Conservation (phyloP, 129 eudicot genomes). For the Tagetes erecta region DNA sequence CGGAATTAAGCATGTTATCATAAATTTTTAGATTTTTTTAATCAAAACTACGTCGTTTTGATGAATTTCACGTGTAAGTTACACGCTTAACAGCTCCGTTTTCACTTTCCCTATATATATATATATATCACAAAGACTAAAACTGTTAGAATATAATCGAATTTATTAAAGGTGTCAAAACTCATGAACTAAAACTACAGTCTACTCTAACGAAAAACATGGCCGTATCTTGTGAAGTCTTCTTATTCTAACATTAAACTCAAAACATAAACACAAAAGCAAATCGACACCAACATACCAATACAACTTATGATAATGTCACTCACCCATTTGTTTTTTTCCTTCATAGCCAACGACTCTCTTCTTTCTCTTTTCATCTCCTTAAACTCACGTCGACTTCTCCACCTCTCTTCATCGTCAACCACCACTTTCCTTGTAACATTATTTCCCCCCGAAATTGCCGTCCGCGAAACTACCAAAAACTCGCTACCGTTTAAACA, state of each 20-base stretch:
- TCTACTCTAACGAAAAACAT: too few species aligned
- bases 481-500: conserved; percentile 36
- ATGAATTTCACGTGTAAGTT: too few species aligned
- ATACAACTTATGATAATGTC: background rate
- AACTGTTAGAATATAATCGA: too few species aligned
- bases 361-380: background rate
- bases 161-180: too few species aligned
- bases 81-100: too few species aligned
- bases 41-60: too few species aligned
- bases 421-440: background rate
- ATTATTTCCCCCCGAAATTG: conserved; percentile 19
- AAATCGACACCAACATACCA: background rate
- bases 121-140: too few species aligned
- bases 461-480: conserved; percentile 32
- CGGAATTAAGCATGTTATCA: too few species aligned
- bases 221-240: too few species aligned
- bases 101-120: too few species aligned
- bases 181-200: too few species aligned
- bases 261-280: conserved; percentile 2
- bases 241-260: background rate
- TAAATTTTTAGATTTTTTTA: too few species aligned
- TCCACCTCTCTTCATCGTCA: conserved; percentile 15
- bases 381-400: background rate
- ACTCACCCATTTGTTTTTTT: conserved; percentile 3
- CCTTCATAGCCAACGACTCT: background rate